Percentiles rank a stretch among this genome's conserved stretches.
Conservation (phyloP, 1,139 yeast species). For the Scheffersomyces titani region DNA sequence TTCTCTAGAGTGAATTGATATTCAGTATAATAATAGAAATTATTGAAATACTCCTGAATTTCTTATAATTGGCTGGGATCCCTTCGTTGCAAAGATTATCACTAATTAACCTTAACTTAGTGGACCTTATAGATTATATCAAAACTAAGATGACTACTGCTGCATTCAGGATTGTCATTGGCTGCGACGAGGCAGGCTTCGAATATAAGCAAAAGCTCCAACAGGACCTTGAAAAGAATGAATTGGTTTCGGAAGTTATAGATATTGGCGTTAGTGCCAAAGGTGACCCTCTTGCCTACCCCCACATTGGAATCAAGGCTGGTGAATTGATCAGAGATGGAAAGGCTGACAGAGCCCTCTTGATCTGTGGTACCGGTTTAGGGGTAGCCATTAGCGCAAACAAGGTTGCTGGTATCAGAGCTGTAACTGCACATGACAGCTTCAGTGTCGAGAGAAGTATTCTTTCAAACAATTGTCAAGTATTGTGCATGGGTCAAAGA, state of each 20-base stretch:
- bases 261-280: slow-evolving; percentile 39
- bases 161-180: slow-evolving; percentile 31
- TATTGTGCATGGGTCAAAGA: slow-evolving; percentile 50
- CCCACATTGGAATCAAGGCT: slow-evolving; percentile 43
- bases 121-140: too few relatives aligned
- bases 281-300: slow-evolving; percentile 34
- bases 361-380: slow-evolving; percentile 50
- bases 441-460: slow-evolving; percentile 48
- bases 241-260: slow-evolving; percentile 31
- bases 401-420: slow-evolving; percentile 47
- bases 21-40: too few relatives aligned
- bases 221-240: slow-evolving; percentile 30
- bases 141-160: too few relatives aligned
- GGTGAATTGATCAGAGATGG: slow-evolving; percentile 40
- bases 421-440: slow-evolving; percentile 52
- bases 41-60: too few relatives aligned
- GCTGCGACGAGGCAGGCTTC: slow-evolving; percentile 47
- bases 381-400: slow-evolving; percentile 51
- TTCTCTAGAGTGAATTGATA: too few relatives aligned
- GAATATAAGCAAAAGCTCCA: slow-evolving; percentile 41
- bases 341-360: slow-evolving; percentile 43
- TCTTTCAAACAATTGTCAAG: slow-evolving; percentile 43
- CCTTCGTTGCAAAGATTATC: too few relatives aligned
- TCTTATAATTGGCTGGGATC: too few relatives aligned
- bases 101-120: too few relatives aligned